These are phyloP conservation scores for Ustilago xerochloae DNA, from an alignment of 1,284 basidiomycete genomes.

Conservation along the genomic window DNA sequence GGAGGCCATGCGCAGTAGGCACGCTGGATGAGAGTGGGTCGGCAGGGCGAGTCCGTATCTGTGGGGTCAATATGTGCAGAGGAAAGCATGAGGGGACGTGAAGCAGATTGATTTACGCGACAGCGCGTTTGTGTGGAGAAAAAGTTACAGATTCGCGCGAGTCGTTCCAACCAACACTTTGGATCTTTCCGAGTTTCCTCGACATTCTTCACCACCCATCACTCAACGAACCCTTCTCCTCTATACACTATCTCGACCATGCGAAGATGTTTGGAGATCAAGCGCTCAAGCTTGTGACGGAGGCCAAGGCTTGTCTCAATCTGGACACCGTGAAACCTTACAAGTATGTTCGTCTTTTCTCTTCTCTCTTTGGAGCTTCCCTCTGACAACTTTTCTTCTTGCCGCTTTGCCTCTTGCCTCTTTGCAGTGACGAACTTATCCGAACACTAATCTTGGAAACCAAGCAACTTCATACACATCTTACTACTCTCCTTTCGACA, in stretches of 20 bases:
- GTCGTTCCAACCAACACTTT: slow-evolving; percentile 5
- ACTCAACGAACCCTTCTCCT: background rate
- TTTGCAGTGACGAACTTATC: slow-evolving; percentile 77
- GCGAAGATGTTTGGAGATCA: slow-evolving; percentile 76
- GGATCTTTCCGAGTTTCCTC: background rate
- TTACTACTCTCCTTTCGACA: slow-evolving; percentile 71
- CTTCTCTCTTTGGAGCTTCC: background rate
- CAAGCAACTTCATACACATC: slow-evolving; percentile 78
- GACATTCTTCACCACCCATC: background rate
- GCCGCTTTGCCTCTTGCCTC: background rate
- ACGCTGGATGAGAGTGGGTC: too few relatives aligned
- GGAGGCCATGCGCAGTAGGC: too few relatives aligned
- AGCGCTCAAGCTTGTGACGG: slow-evolving; percentile 85
- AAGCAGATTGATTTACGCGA: slow-evolving; percentile 7
- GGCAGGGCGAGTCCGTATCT: too few relatives aligned
- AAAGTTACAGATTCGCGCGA: slow-evolving; percentile 11
- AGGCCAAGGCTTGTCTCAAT: slow-evolving; percentile 83
- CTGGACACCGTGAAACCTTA: slow-evolving; percentile 89
- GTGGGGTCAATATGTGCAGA: background rate
- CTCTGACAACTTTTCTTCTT: background rate
- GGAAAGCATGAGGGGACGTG: background rate
- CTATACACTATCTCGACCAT: background rate
- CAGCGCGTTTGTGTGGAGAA: background rate
- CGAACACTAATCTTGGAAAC: slow-evolving; percentile 89
- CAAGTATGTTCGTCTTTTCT: slow-evolving; percentile 71